phyloP scores from a whole-genome alignment of 805 yeast species.

The Saitoella complicata region DNA sequence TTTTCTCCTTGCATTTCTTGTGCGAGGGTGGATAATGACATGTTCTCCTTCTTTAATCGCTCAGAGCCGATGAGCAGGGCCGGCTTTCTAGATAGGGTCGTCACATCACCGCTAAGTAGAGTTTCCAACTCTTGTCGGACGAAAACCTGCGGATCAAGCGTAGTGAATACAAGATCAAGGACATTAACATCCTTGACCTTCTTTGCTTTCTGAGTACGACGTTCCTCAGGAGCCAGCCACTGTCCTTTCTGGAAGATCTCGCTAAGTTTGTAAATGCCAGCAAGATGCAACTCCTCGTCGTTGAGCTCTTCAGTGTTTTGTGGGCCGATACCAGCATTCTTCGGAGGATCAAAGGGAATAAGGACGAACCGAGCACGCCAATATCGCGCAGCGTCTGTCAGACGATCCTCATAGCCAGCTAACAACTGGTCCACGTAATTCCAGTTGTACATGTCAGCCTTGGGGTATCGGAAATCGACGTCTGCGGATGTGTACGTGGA shows the following conservation, averaged over 20 bases:
- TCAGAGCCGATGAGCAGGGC: background rate
- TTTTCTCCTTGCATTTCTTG: constrained; percentile 42
- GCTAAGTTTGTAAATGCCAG: constrained; percentile 59
- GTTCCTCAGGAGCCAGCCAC: constrained; percentile 30
- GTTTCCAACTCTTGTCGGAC: background rate
- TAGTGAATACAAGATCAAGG: constrained; percentile 1
- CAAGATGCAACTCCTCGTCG: constrained; percentile 81
- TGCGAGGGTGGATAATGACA: constrained; percentile 39
- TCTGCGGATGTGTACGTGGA: background rate
- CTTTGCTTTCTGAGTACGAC: constrained; percentile 15
- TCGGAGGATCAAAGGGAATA: constrained; percentile 58
- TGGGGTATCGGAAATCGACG: constrained; percentile 28
- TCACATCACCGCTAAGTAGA: background rate
- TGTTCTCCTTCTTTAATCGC: constrained; percentile 21
- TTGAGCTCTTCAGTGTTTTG: constrained; percentile 36
- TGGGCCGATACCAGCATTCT: constrained; percentile 18
- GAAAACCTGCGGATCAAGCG: background rate
- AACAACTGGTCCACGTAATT: constrained; percentile 74
- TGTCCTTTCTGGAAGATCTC: constrained; percentile 43
- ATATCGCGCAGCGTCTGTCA: constrained; percentile 35
- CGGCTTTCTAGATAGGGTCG: background rate
- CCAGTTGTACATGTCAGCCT: constrained; percentile 50
- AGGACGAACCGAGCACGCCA: constrained; percentile 71
- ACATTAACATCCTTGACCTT: constrained; percentile 1
- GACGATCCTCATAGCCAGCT: constrained; percentile 78